These are phyloP conservation scores for Mycena maculata DNA, from an alignment of 768 basidiomycete genomes.

Conservation along the genomic window DNA sequence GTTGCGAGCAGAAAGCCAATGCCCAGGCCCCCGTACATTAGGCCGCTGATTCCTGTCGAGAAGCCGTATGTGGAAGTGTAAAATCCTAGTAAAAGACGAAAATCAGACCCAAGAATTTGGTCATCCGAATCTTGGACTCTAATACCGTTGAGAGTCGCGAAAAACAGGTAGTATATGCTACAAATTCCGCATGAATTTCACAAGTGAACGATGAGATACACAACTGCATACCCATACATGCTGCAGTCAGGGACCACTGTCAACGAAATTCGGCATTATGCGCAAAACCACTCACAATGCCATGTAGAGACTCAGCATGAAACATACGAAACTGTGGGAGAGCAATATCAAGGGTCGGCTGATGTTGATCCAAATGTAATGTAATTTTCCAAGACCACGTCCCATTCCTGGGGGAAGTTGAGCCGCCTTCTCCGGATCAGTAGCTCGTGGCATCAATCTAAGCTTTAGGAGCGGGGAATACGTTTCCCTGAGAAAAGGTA, in stretches of 20 bases:
- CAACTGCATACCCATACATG: slow-evolving; percentile 62
- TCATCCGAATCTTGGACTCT: slow-evolving; percentile 32
- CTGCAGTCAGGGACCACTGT: slow-evolving; percentile 40
- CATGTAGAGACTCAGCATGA: slow-evolving; percentile 76
- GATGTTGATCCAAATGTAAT: slow-evolving; percentile 71
- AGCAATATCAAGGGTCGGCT: slow-evolving; percentile 69
- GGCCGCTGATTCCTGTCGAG: slow-evolving; percentile 60
- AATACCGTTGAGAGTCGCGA: slow-evolving; percentile 72
- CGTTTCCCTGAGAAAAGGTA: slow-evolving; percentile 77
- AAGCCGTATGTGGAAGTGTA: slow-evolving; percentile 67
- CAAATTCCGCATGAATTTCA: slow-evolving; percentile 33
- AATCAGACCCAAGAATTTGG: background rate
- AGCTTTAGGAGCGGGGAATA: slow-evolving; percentile 77
- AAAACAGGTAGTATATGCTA: slow-evolving; percentile 79
- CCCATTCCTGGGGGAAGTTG: slow-evolving; percentile 3
- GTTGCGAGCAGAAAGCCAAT: slow-evolving; percentile 65
- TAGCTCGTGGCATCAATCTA: slow-evolving; percentile 51
- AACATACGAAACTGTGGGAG: slow-evolving; percentile 72
- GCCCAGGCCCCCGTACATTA: slow-evolving; percentile 66
- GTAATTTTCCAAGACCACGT: slow-evolving; percentile 36
- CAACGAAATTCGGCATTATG: background rate
- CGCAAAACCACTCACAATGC: slow-evolving; percentile 66
- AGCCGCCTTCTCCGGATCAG: slow-evolving; percentile 59
- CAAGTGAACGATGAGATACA: background rate
- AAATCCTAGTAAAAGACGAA: slow-evolving; percentile 45